phyloP scores from a whole-genome alignment of 192 early-diverging fungal genomes.

The Linnemannia exigua region DNA sequence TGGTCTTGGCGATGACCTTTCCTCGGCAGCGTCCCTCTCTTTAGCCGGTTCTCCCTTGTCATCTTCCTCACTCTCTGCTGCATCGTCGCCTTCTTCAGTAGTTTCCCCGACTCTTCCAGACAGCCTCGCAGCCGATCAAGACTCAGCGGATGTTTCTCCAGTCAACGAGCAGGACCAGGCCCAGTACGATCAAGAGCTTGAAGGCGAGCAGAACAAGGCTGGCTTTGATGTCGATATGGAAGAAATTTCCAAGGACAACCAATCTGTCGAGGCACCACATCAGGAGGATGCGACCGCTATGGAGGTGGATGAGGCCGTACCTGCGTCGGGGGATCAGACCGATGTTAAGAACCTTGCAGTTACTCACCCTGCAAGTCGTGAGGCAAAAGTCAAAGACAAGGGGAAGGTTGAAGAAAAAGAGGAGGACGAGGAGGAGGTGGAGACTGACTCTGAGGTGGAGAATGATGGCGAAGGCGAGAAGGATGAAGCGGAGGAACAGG shows the following conservation, averaged over 20 bases:
- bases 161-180: not conserved
- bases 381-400: not conserved
- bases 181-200: not conserved
- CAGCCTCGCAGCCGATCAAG: not conserved
- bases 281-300: not conserved
- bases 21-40: conserved; percentile 34
- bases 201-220: not conserved
- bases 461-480: conserved; percentile 14
- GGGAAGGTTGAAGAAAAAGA: too few relatives aligned
- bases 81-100: conserved; percentile 39
- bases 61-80: conserved; percentile 34
- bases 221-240: conserved; percentile 32
- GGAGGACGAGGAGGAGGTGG: conserved; percentile 6
- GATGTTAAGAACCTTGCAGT: not conserved
- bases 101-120: conserved; percentile 6
- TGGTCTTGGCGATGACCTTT: conserved; percentile 42
- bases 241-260: not conserved
- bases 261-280: not conserved
- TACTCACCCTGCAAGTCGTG: not conserved
- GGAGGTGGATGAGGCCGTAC: not conserved
- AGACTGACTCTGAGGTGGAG: conserved; percentile 7
- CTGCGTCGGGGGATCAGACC: not conserved
- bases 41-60: conserved; percentile 29
- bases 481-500: not conserved
- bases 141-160: not conserved